phyloP scores from a whole-genome alignment of 306 rosid genomes.

The Datisca glomerata region DNA sequence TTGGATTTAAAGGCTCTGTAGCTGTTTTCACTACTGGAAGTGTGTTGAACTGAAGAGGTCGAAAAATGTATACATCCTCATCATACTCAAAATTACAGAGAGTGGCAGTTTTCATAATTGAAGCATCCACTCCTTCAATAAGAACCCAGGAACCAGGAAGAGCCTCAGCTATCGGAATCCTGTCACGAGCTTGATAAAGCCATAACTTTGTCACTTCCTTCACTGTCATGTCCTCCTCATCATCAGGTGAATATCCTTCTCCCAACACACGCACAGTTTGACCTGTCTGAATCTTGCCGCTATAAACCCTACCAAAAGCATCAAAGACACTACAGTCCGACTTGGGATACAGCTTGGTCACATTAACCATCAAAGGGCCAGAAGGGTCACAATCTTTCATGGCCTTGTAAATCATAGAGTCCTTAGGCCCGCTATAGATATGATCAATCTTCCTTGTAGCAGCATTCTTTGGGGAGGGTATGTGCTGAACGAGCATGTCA shows the following conservation, averaged over 20 bases:
- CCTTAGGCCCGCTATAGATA: slow-evolving; percentile 76
- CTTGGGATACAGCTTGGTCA: slow-evolving; percentile 90
- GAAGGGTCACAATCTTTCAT: slow-evolving; percentile 72
- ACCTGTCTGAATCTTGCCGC: slow-evolving; percentile 92
- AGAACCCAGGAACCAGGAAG: slow-evolving; percentile 97
- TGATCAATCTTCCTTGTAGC: slow-evolving; percentile 84
- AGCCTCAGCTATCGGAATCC: slow-evolving; percentile 91
- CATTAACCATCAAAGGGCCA: slow-evolving; percentile 89
- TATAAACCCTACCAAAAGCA: slow-evolving; percentile 93
- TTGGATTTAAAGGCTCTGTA: slow-evolving; percentile 92
- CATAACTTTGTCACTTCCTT: slow-evolving; percentile 93
- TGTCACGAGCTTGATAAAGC: slow-evolving; percentile 95
- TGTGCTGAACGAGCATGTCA: slow-evolving; percentile 89
- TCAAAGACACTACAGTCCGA: slow-evolving; percentile 98
- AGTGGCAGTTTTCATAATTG: slow-evolving; percentile 97
- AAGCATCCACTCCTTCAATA: slow-evolving; percentile 98
- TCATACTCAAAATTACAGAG: slow-evolving; percentile 64
- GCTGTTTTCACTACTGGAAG: slow-evolving; percentile 97
- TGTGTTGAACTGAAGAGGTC: slow-evolving; percentile 94
- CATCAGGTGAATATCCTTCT: slow-evolving; percentile 98
- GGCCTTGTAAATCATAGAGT: slow-evolving; percentile 72
- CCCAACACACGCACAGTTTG: slow-evolving; percentile 88
- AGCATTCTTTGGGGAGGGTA: slow-evolving; percentile 87
- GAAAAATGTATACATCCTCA: slow-evolving; percentile 83
- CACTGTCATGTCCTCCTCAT: slow-evolving; percentile 93